Evolutionary conservation across 169 alveolate species (phyloP).

Genomic region (Amoebophrya sp.): DNA sequence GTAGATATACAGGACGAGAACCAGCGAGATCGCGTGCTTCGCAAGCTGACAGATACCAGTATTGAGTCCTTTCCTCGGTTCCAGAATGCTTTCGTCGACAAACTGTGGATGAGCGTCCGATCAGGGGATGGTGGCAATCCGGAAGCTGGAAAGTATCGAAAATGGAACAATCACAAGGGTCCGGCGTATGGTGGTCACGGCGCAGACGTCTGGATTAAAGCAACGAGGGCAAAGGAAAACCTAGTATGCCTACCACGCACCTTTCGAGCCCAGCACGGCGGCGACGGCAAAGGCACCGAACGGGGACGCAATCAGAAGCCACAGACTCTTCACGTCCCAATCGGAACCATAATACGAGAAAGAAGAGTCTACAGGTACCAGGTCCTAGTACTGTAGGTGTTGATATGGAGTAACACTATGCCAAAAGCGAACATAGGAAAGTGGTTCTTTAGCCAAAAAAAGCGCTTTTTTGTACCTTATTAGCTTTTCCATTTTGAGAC

Average conservation of each 20-base stretch:
- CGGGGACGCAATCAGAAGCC: not conserved
- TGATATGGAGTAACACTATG: too few relatives aligned
- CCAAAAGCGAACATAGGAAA: too few relatives aligned
- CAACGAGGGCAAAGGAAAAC: constrained; percentile 12
- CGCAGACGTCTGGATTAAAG: constrained; percentile 39
- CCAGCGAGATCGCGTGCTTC: not conserved
- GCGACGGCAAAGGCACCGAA: not conserved
- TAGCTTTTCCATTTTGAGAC: too few relatives aligned
- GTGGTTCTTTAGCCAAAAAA: too few relatives aligned
- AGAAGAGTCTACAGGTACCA: too few relatives aligned
- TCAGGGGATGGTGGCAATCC: constrained; percentile 49
- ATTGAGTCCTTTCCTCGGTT: constrained; percentile 48
- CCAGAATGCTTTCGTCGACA: constrained; percentile 46
- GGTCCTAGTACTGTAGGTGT: too few relatives aligned
- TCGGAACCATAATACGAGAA: too few relatives aligned
- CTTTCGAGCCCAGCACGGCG: not conserved
- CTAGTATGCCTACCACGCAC: too few relatives aligned
- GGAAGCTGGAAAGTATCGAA: constrained; percentile 35
- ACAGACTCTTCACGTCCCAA: not conserved
- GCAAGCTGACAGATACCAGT: not conserved
- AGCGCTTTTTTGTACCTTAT: too few relatives aligned
- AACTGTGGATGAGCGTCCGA: constrained; percentile 43
- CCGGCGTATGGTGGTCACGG: constrained; percentile 55
- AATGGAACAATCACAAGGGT: constrained; percentile 32
- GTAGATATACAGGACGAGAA: too few relatives aligned